A percentile compares a stretch with the other conserved stretches of the same genome.
Evolutionary conservation across 2,329 filamentous ascomycete species (phyloP).

Genomic region (Colletotrichum gloeosporioides): DNA sequence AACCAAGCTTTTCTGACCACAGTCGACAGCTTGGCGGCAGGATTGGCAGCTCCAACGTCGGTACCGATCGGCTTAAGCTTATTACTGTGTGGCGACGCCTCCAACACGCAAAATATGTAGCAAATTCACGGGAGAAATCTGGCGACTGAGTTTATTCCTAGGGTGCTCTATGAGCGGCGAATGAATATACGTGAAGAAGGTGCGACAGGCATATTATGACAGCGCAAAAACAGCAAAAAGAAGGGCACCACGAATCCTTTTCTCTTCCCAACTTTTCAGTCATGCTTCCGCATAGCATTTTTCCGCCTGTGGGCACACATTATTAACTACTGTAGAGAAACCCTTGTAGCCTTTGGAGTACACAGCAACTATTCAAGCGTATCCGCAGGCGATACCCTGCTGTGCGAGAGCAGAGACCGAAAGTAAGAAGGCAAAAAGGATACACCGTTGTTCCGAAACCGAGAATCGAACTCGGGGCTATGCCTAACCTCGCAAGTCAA

Average conservation of each 20-base stretch:
- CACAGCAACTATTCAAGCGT: neutral
- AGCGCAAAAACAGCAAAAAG: neutral
- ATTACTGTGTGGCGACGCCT: neutral
- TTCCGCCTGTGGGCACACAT: too few relatives aligned
- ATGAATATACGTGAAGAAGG: neutral
- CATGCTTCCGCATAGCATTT: neutral
- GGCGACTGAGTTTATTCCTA: neutral
- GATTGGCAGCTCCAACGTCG: neutral
- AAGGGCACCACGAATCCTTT: neutral
- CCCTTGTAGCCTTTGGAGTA: fast-evolving
- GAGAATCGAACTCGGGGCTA: constrained; percentile 21
- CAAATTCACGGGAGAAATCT: neutral
- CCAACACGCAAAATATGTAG: neutral
- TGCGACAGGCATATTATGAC: neutral
- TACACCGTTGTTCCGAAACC: neutral
- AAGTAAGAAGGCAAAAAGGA: neutral
- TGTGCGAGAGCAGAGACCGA: neutral
- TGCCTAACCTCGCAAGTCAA: neutral
- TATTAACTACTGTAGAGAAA: neutral
- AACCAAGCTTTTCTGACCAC: neutral
- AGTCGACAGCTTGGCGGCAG: neutral
- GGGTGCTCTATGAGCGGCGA: neutral
- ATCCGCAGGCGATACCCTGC: neutral
- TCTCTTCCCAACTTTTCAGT: neutral
- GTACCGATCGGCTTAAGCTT: neutral